Evolutionary conservation across 352 stramenopile genomes (phyloP), one percentile per base, ranked within the genome.

Genomic region (Pythium vanterpoolii): DNA sequence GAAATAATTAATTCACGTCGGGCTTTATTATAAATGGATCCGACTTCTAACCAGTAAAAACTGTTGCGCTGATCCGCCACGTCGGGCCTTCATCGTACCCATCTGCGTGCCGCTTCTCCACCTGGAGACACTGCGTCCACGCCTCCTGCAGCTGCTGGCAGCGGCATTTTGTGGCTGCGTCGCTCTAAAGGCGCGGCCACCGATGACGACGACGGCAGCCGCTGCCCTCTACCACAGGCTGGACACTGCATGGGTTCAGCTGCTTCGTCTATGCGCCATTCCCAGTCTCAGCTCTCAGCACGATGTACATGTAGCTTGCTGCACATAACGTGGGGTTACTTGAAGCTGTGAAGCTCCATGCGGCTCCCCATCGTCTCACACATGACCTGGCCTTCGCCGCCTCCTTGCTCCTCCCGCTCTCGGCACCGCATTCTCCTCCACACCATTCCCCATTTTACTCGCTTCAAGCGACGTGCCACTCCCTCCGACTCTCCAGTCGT

Each of bases 381-480:
- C 16, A 27, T 6, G 11, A 18, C 26, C n/a, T 53, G 27, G 13
- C 42, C 28, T 16, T 53, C 46, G 27, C n/a, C 10, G 33, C 33
- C 33, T 14, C 33, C 33, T 14, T 38, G 11, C 33, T 38, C 33
- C 11, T 9, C 10, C 10, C 33, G 33, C 33, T 38, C 10, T 18
- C 16, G 33, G 33, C 16, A 38, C 46, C n/a, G 5, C 18, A 11
- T 14, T 27, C 26, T 30, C 19, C 39, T 24, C 1, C 21, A 27
- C 23, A 18, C 48, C 52, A 49, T 50, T 60, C 27, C 26, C 9
- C 19, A 31, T 44, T 33, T 21, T 31, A 60, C 52, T 60, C 52
- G 52, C 52, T 23, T 13, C 28, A 33, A 38, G 38, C 39, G 52
- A 51, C 26, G 52, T 60, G n/a, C n/a, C n/a, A n/a, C n/a, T n/a